Conservation (phyloP, 148 eudicot species). For the Polygonum aviculare region DNA sequence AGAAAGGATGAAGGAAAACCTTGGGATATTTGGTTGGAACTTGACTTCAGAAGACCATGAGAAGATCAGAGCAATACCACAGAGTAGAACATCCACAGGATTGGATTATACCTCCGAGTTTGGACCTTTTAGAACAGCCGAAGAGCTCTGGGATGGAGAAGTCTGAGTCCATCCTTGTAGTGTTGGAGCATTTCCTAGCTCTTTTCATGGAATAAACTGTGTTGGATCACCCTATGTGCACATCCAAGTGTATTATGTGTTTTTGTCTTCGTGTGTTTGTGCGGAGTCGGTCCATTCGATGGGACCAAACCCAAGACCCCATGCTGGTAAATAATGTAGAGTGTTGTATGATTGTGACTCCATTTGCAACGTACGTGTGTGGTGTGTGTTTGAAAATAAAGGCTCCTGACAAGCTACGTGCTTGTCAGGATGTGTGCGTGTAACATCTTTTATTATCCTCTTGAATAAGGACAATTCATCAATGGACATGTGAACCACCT, state of each 20-base stretch:
- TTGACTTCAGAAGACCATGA: conserved; percentile 28
- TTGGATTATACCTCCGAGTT: conserved; percentile 27
- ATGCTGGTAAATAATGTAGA: neutral
- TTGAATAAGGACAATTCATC: neutral
- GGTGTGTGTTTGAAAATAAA: neutral
- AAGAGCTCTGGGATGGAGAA: conserved; percentile 53
- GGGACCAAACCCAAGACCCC: neutral
- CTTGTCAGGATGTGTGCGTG: neutral
- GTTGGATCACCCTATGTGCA: neutral
- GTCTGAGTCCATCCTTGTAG: neutral
- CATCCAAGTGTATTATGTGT: neutral
- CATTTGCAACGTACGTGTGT: neutral
- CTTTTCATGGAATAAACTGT: neutral
- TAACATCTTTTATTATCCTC: neutral
- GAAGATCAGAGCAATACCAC: conserved; percentile 29
- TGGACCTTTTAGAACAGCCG: conserved; percentile 34
- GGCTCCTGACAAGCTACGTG: neutral
- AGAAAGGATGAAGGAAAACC: conserved; percentile 51
- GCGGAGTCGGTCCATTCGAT: neutral
- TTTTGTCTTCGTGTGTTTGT: neutral
- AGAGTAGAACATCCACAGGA: conserved; percentile 30
- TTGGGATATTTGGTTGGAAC: conserved; percentile 31
- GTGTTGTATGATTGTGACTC: neutral
- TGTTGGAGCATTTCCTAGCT: neutral
- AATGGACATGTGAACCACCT: neutral